Conservation (phyloP, 306 rosid genomes). For the Hippophae tibetana region DNA sequence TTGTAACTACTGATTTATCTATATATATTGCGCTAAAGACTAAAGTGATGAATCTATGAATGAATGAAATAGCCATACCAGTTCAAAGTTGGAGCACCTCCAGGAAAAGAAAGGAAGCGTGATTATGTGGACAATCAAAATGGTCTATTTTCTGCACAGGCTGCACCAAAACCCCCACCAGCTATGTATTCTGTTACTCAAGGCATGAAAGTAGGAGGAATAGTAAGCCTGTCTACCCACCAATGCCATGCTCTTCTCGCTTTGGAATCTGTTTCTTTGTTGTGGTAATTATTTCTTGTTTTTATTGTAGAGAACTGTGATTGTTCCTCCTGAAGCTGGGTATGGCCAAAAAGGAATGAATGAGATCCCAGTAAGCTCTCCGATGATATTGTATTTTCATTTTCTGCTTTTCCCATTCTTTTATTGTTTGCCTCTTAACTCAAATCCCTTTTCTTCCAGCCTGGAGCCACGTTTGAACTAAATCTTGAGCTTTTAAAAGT, state of each 20-base stretch:
- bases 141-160: conserved; percentile 93
- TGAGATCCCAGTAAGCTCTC: conserved; percentile 71
- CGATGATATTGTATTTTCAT: neutral
- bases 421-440: neutral
- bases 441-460: conserved; percentile 38
- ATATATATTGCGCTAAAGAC: too few species aligned
- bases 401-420: neutral
- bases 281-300: neutral
- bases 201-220: conserved; percentile 93
- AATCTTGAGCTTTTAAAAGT: conserved; percentile 77
- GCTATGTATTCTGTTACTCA: conserved; percentile 68
- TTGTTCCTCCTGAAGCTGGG: conserved; percentile 81
- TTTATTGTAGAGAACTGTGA: conserved; percentile 64
- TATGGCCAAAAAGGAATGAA: conserved; percentile 76
- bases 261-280: neutral
- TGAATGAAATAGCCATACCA: conserved; percentile 55
- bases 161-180: conserved; percentile 86
- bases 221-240: conserved; percentile 26
- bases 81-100: conserved; percentile 80
- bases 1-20: too few species aligned
- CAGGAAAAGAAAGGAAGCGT: conserved; percentile 92
- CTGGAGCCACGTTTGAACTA: conserved; percentile 83
- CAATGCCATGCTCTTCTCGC: too few species aligned
- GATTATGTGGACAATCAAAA: conserved; percentile 86
- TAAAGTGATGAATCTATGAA: neutral